phyloP scores from a whole-genome alignment of 352 stramenopile genomes.

The Pythium aquatile region DNA sequence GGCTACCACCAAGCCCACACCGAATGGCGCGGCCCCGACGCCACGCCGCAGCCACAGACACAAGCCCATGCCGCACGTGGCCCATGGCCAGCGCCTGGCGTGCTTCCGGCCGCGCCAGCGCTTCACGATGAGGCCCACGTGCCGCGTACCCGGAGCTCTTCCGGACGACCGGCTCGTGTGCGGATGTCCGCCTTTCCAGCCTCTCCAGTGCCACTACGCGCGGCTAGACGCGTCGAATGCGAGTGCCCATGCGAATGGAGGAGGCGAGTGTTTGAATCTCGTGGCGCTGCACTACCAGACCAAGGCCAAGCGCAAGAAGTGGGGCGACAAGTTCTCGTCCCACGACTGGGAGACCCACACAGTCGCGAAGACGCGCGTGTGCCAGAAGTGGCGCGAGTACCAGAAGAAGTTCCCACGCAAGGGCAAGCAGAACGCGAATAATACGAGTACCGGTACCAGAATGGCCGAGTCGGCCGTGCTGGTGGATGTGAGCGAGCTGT shows the following conservation, averaged over 20 bases:
- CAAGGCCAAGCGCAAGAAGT: conserved; percentile 40
- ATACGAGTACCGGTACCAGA: too few relatives aligned
- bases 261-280: conserved; percentile 2
- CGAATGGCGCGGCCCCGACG: not conserved
- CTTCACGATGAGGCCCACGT: conserved; percentile 31
- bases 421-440: not conserved
- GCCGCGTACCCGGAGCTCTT: not conserved
- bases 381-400: conserved; percentile 73
- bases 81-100: conserved; percentile 49
- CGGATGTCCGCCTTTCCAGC: conserved; percentile 15
- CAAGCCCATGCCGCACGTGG: not conserved
- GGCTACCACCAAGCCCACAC: not conserved
- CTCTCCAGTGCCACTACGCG: conserved; percentile 20
- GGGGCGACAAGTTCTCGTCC: conserved; percentile 51
- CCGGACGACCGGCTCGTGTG: conserved; percentile 17
- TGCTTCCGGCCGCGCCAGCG: conserved; percentile 67
- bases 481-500: not conserved
- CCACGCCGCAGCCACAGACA: not conserved
- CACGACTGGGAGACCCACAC: conserved; percentile 47
- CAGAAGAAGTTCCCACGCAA: conserved; percentile 47
- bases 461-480: conserved; percentile 17
- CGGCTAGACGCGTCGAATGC: not conserved
- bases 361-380: conserved; percentile 32
- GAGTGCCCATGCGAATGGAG: not conserved
- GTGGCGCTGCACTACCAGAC: conserved; percentile 12